These are phyloP conservation scores for Sutorius eximius DNA, from an alignment of 1,284 basidiomycete genomes.

Conservation along the genomic window DNA sequence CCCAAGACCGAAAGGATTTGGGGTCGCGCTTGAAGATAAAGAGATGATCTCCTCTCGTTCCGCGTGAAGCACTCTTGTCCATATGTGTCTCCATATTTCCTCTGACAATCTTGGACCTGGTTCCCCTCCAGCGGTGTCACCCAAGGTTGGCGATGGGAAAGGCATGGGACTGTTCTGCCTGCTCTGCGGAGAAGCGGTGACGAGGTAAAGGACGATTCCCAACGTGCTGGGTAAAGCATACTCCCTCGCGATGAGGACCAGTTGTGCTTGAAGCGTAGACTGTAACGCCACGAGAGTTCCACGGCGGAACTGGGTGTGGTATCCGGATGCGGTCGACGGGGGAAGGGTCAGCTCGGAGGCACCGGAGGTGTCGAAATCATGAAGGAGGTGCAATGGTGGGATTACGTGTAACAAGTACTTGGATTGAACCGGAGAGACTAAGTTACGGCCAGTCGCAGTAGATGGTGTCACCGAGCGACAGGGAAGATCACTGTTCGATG, in stretches of 20 bases:
- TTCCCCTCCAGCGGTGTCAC: conserved; percentile 44
- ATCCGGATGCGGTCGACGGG: conserved; percentile 62
- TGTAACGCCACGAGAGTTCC: conserved; percentile 74
- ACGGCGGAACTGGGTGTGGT: conserved; percentile 73
- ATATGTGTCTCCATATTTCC: conserved; percentile 80
- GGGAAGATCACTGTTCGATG: conserved; percentile 41
- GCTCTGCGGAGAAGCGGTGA: conserved; percentile 42
- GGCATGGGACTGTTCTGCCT: conserved; percentile 13
- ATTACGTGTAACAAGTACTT: conserved; percentile 75
- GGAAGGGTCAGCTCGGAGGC: conserved; percentile 49
- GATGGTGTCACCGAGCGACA: conserved; percentile 63
- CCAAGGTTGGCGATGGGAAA: conserved; percentile 15
- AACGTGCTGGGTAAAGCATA: conserved; percentile 80
- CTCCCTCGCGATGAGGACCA: conserved; percentile 81
- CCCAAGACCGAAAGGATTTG: conserved; percentile 45
- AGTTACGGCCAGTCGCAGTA: conserved; percentile 37
- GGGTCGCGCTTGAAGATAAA: conserved; percentile 41
- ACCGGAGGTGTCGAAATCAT: conserved; percentile 49
- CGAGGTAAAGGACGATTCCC: conserved; percentile 76
- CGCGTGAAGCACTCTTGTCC: conserved; percentile 65
- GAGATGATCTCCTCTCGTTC: conserved; percentile 58
- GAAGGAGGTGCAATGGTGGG: conserved; percentile 66
- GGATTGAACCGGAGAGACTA: conserved; percentile 41
- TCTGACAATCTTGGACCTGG: conserved; percentile 79
- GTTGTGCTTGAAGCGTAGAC: conserved; percentile 67